These are phyloP conservation scores for Mycosarcoma mackinlayi DNA, from an alignment of 1,284 basidiomycete species.

Conservation along the genomic window DNA sequence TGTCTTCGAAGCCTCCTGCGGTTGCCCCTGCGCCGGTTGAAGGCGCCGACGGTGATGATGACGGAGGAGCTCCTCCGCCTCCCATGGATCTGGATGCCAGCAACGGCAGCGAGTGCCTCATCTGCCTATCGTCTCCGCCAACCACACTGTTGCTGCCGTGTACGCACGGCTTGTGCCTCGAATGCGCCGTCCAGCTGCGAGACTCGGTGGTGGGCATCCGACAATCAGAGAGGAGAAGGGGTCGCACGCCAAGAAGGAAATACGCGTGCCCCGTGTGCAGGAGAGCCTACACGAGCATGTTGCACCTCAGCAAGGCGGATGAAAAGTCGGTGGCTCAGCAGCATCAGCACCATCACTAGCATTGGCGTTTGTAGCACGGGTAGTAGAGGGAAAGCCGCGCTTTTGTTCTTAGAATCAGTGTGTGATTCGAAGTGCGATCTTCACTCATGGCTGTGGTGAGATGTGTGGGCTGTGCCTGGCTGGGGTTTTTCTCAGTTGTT, in stretches of 20 bases:
- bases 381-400: too few relatives aligned
- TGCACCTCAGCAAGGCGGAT: constrained; percentile 57
- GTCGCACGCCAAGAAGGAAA: constrained; percentile 57
- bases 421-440: too few relatives aligned
- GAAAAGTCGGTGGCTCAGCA: constrained; percentile 56
- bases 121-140: constrained; percentile 62
- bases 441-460: too few relatives aligned
- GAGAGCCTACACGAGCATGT: constrained; percentile 55
- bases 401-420: too few relatives aligned
- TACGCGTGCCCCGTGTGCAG: constrained; percentile 67
- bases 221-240: constrained; percentile 56
- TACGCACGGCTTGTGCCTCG: constrained; percentile 65
- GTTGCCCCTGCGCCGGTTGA: constrained; percentile 23
- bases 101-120: constrained; percentile 62
- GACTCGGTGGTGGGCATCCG: constrained; percentile 62
- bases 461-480: too few relatives aligned
- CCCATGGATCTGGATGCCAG: constrained; percentile 40
- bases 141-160: constrained; percentile 65
- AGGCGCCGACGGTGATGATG: constrained; percentile 31
- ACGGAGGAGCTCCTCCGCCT: constrained; percentile 6
- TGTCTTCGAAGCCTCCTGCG: constrained; percentile 53
- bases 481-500: too few relatives aligned
- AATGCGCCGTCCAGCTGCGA: constrained; percentile 63
- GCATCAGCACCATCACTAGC: too few relatives aligned
- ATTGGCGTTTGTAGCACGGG: background rate